Percentiles rank a stretch among this genome's conserved stretches.
Evolutionary conservation across 2,329 filamentous ascomycete species (phyloP).

Genomic region (Penicillium verrucosum): DNA sequence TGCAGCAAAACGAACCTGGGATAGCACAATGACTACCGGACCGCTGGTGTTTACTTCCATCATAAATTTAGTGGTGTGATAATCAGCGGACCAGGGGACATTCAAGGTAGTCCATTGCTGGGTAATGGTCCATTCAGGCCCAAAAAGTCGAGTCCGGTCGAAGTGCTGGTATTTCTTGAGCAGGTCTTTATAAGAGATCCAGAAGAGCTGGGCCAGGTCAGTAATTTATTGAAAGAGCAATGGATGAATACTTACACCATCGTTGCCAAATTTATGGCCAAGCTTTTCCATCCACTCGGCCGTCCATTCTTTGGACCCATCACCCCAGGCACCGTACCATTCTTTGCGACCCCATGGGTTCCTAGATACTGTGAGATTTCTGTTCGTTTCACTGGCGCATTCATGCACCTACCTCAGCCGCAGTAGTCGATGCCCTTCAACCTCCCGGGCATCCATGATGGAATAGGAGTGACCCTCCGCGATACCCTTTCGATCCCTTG

Average conservation of each 20-base stretch:
- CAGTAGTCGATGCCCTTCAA: conserved; percentile 61
- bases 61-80: conserved; percentile 59
- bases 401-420: conserved; percentile 51
- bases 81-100: conserved; percentile 60
- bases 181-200: conserved; percentile 59
- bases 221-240: background rate
- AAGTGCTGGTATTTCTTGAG: conserved; percentile 58
- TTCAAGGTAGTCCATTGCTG: conserved; percentile 61
- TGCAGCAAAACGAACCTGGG: conserved; percentile 41
- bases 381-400: background rate
- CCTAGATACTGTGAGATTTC: conserved; percentile 38
- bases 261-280: conserved; percentile 71
- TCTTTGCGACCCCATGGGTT: conserved; percentile 81
- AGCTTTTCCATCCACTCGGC: conserved; percentile 72
- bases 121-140: conserved; percentile 57
- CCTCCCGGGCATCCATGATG: conserved; percentile 58
- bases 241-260: conserved; percentile 50
- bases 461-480: conserved; percentile 55
- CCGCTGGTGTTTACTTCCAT: conserved; percentile 52
- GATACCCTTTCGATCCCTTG: conserved; percentile 44
- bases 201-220: conserved; percentile 47
- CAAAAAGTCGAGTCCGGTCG: conserved; percentile 60
- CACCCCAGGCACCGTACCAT: conserved; percentile 78
- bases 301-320: conserved; percentile 82
- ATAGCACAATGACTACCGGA: conserved; percentile 57